Conservation (phyloP, 2,329 filamentous ascomycete genomes). For the Claviceps cyperi region DNA sequence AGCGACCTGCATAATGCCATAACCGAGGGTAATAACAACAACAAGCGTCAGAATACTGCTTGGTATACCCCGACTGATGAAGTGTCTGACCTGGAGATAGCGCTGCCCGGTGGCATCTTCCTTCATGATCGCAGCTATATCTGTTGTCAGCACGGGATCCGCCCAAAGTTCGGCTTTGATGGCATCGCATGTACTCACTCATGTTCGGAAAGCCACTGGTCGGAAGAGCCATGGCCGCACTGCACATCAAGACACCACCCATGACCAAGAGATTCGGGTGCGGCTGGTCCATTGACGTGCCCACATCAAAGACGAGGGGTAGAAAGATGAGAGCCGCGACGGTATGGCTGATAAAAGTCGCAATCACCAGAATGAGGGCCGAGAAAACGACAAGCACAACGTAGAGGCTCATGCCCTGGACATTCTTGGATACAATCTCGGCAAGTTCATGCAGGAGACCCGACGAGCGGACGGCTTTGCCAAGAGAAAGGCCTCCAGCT, state of each 20-base stretch:
- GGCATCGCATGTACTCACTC: constrained; percentile 52
- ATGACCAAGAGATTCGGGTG: constrained; percentile 93
- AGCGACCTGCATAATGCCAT: constrained; percentile 71
- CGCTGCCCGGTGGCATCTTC: constrained; percentile 87
- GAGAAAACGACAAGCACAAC: constrained; percentile 77
- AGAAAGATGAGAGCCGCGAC: constrained; percentile 92
- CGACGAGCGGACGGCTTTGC: constrained; percentile 87
- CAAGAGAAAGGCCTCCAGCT: constrained; percentile 79
- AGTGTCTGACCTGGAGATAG: constrained; percentile 85
- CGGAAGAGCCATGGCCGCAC: constrained; percentile 86
- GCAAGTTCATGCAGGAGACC: constrained; percentile 85
- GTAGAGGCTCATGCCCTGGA: constrained; percentile 72
- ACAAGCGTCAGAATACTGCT: constrained; percentile 67
- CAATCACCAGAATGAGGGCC: constrained; percentile 72
- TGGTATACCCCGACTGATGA: constrained; percentile 85
- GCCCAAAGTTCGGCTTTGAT: neutral
- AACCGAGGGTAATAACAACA: constrained; percentile 80
- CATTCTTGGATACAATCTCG: constrained; percentile 53
- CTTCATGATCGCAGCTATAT: constrained; percentile 90
- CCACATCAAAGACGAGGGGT: constrained; percentile 78
- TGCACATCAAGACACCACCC: constrained; percentile 90
- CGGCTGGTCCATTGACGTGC: constrained; percentile 69
- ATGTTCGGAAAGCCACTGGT: constrained; percentile 98
- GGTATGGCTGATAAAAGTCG: constrained; percentile 95
- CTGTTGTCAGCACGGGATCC: constrained; percentile 9